Conservation (phyloP, 1,284 basidiomycete species). For the Apiotrichum siamense region DNA sequence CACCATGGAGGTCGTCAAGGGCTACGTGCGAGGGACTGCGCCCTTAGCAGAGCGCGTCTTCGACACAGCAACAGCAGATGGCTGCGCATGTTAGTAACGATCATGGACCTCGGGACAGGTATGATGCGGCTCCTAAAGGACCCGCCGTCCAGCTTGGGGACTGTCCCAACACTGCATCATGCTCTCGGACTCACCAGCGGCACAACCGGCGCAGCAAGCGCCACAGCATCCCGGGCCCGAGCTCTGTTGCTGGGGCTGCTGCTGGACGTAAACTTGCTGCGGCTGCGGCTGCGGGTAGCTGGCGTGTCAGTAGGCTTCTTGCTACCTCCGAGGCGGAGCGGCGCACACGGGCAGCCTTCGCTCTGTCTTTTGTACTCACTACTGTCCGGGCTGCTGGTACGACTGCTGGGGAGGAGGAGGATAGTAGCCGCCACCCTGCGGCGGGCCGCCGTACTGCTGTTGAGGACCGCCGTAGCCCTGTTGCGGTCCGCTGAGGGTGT, state of each 20-base stretch:
- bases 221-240: conserved; percentile 23
- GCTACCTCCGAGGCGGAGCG: too few species aligned
- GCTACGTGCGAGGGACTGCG: too few species aligned
- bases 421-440: conserved; percentile 31
- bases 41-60: conserved; percentile 25
- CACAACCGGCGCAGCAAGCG: conserved; percentile 32
- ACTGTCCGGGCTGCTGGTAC: conserved; percentile 19
- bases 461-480: neutral
- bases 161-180: too few species aligned
- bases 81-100: conserved; percentile 13
- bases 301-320: neutral
- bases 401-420: conserved; percentile 35
- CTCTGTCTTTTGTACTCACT: conserved; percentile 18
- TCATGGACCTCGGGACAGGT: neutral
- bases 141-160: too few species aligned
- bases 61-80: conserved; percentile 41
- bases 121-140: neutral
- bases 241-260: conserved; percentile 20
- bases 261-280: conserved; percentile 43
- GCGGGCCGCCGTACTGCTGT: conserved; percentile 3
- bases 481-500: neutral
- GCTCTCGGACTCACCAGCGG: conserved; percentile 25
- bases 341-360: too few species aligned
- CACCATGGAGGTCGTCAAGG: neutral
- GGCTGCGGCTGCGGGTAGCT: conserved; percentile 43